Base-by-base conservation (phyloP, 202 grass and related monocot genomes). In the Cymbopogon flexuosus region DNA sequence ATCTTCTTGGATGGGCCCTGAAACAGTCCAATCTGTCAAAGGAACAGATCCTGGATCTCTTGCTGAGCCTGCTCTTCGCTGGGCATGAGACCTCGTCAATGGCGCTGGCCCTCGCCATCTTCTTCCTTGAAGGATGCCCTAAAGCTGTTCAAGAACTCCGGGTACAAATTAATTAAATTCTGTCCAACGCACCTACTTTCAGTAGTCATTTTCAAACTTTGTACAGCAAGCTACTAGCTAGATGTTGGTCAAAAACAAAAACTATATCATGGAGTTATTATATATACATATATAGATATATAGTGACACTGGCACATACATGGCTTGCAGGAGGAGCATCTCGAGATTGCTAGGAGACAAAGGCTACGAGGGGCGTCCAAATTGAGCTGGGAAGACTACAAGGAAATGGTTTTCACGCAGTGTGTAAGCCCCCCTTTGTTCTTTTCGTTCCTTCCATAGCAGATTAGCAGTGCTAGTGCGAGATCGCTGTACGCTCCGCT, bases 341-440 rank as follows among this genome's bases (percentile, higher is more conserved):
- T 81, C 43, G 79, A 71, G 84, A 91, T 99, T 64, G 79, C 80
- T 15, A 80, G 63, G 70, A 89, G 84, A 85, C 90, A 90, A 78
- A 79, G 86, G 49, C 70, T 51, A 8, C 81, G 87, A 86, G 92
- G 87, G 46, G 88, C 68, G 24, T 70, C 65, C 57, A 87, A 85
- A 65, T 83, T 96, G 85, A 90, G 84, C 80, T 99, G 96, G 96
- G 96, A 99, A 81, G 96, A 99, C 78, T 99, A 99, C 88, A 96
- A 90, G 54, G 78, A 93, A 64, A 99, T 99, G 96, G 92, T 87
- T 82, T 99, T 96, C 87, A 96, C 96, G 37, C 92, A 96, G 84
- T 96, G 90, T 74, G 96, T 99, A 91, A 90, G 87, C 12, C 52
- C 61, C 70, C 40, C 77, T 80, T 80, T 86, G 67, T 83, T 85